Percentiles rank a stretch among this genome's conserved stretches.
These are phyloP conservation scores for Pseudonitzschia pungens DNA, from an alignment of 108 stramenopile genomes.

Conservation along the genomic window DNA sequence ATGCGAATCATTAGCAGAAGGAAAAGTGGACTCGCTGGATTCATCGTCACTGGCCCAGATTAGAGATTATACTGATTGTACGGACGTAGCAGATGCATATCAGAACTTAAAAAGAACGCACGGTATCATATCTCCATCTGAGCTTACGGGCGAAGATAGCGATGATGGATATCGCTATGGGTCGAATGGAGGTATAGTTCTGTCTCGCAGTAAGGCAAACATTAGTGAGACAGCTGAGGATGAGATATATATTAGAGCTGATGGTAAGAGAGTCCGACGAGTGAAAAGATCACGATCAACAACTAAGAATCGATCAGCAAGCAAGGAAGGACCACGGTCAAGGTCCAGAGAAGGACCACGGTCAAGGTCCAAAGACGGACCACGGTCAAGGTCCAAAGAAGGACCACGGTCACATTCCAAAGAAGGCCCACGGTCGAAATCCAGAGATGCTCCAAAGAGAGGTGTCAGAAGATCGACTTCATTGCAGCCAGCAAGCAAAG, in stretches of 20 bases:
- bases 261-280: slow-evolving; percentile 49
- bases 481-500: not conserved
- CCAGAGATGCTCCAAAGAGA: not conserved
- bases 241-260: slow-evolving; percentile 45
- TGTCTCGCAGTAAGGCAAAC: slow-evolving; percentile 20
- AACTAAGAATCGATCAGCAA: not conserved
- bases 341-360: too few species aligned
- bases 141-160: slow-evolving; percentile 6
- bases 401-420: slow-evolving; percentile 14
- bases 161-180: slow-evolving; percentile 22
- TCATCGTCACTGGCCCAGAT: slow-evolving; percentile 12
- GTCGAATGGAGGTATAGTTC: slow-evolving; percentile 3
- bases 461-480: not conserved
- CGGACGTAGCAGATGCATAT: slow-evolving; percentile 21
- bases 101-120: slow-evolving; percentile 1
- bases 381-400: slow-evolving; percentile 46
- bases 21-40: slow-evolving; percentile 5
- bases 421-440: not conserved
- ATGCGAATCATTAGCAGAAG: slow-evolving; percentile 17
- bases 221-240: too few species aligned
- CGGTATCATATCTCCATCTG: slow-evolving; percentile 19
- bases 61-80: slow-evolving; percentile 12
- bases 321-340: not conserved
- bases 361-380: too few species aligned
- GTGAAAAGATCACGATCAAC: slow-evolving; percentile 23